Conservation (phyloP, 352 stramenopile genomes). For the Globisporangium recalcitrans region DNA sequence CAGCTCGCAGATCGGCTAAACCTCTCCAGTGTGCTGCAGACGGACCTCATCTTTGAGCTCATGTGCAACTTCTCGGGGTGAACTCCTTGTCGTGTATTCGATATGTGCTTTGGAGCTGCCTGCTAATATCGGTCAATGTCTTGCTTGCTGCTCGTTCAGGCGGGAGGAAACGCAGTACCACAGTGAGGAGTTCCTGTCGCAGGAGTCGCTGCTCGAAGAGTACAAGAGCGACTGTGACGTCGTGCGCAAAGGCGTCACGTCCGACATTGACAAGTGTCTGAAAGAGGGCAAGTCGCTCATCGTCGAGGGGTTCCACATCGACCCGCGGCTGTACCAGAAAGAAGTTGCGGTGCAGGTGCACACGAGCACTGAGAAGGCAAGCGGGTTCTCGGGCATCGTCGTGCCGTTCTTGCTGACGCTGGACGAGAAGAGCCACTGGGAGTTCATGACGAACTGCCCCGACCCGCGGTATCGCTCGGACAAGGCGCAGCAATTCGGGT, state of each 20-base stretch:
- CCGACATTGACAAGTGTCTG: constrained; percentile 85
- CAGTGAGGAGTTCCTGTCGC: constrained; percentile 52
- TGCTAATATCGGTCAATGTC: neutral
- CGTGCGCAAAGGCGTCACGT: constrained; percentile 75
- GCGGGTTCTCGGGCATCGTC: constrained; percentile 61
- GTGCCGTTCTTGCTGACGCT: constrained; percentile 75
- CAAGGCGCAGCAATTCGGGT: constrained; percentile 37
- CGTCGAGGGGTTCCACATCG: constrained; percentile 84
- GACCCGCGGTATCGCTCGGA: constrained; percentile 73
- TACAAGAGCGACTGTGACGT: constrained; percentile 79
- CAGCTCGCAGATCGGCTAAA: constrained; percentile 83
- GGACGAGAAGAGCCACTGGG: constrained; percentile 56
- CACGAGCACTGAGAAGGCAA: constrained; percentile 20
- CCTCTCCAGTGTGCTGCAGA: constrained; percentile 83
- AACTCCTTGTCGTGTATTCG: neutral
- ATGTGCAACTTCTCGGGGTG: constrained; percentile 90
- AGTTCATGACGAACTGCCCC: constrained; percentile 81
- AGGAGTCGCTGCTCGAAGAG: constrained; percentile 50
- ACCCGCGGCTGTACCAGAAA: constrained; percentile 81
- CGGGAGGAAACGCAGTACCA: constrained; percentile 67
- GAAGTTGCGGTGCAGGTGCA: constrained; percentile 37
- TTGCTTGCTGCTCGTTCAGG: constrained; percentile 4
- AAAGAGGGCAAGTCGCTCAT: constrained; percentile 89
- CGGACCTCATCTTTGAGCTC: constrained; percentile 85
- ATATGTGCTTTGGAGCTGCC: neutral